phyloP scores from a whole-genome alignment of 306 rosid species.

The Lagenaria siceraria region DNA sequence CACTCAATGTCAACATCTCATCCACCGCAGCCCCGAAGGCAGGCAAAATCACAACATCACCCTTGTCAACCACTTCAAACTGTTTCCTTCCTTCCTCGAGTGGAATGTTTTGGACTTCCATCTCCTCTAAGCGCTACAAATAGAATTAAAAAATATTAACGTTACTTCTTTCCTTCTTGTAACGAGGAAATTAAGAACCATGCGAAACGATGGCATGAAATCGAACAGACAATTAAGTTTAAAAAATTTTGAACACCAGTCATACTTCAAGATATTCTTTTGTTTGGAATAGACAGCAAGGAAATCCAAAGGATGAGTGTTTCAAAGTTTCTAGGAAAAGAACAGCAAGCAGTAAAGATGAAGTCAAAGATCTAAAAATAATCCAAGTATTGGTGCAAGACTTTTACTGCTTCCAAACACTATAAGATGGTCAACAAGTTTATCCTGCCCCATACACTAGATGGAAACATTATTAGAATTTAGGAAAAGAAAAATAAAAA shows the following conservation, averaged over 20 bases:
- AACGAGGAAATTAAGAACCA: not conserved
- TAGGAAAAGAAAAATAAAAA: not conserved
- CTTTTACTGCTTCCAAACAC: not conserved
- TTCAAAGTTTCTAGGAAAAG: not conserved
- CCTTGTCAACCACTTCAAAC: slow-evolving; percentile 63
- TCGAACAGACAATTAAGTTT: not conserved
- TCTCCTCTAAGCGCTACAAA: slow-evolving; percentile 69
- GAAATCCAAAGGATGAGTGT: not conserved
- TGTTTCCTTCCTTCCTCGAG: slow-evolving; percentile 52
- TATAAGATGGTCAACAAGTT: not conserved
- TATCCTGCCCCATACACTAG: not conserved
- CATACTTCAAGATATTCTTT: not conserved
- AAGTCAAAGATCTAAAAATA: not conserved
- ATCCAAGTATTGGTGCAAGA: not conserved
- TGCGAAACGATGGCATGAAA: not conserved
- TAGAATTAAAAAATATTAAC: not conserved
- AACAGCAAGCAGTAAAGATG: not conserved
- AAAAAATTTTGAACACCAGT: not conserved
- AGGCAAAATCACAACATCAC: slow-evolving; percentile 92
- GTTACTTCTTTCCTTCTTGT: not conserved
- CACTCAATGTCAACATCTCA: slow-evolving; percentile 78
- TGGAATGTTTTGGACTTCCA: slow-evolving; percentile 70
- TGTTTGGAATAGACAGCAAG: not conserved
- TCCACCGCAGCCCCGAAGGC: slow-evolving; percentile 98
- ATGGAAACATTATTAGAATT: not conserved